Base-by-base conservation (phyloP, 2,329 filamentous ascomycete species). In the Fusarium concolor region DNA sequence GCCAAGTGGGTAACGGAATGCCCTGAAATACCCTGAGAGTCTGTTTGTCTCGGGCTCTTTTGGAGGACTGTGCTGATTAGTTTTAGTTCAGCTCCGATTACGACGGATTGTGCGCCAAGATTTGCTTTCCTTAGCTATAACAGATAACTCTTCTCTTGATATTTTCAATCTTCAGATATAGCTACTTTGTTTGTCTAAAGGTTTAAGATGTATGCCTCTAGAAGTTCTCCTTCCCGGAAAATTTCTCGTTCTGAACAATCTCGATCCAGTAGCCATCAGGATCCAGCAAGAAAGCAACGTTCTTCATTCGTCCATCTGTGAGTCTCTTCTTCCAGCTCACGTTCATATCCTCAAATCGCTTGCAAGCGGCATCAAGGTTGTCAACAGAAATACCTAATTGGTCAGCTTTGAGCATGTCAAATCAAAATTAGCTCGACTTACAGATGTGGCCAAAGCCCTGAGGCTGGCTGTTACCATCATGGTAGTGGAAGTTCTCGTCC, bases 371-470 rank as follows among this genome's bases (percentile, higher is more conserved):
- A 53, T 96, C 90, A n/a, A 98, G 77, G 76, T 97, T 89, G 76
- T 98, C 95, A 14, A 97, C 94, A 2, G 90, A 86, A 53, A 98
- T 82, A 76, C 89, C 89, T 92, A 50, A n/a, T 9, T 10, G 22
- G 53, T 79, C 29, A 78, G 74, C 58, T 12, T 29, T 42, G 29
- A 26, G n/a, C 20, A 44, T 18, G 2, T n/a, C 15, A 26, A 31
- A 18, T 14, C 10, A 14, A 6, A 38, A 17, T 17, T 6, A 15
- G 11, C 56, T 18, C 26, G 47, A 84, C 87, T 82, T 79, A 91
- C 93, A 96, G 65, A 97, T 94, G 76, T 97, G 94, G 0, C 95
- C 94, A 71, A 97, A 98, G 1, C 96, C 96, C 78, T 97, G 94
- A 1, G 95, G 95, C 78, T 97, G 85, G 41, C 90, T 85, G 79